Conservation (phyloP, 805 yeast genomes). For the Metschnikowia reukaufii region DNA sequence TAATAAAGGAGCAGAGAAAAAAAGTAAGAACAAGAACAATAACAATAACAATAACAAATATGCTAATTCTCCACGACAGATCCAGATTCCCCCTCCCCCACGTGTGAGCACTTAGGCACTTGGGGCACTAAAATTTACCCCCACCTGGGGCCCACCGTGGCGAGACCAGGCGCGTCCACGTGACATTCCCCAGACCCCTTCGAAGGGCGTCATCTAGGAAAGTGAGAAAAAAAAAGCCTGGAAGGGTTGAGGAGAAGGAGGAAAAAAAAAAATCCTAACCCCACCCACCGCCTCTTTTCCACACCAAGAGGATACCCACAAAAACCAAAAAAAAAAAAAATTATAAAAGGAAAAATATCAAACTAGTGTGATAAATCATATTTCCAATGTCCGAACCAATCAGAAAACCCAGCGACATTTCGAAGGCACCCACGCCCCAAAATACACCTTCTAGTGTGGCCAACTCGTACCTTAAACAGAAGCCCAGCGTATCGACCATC, state of each 20-base stretch:
- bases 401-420: slow-evolving; percentile 71
- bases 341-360: not conserved
- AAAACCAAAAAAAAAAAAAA: not conserved
- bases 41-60: no score
- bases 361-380: no score
- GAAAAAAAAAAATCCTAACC: no score
- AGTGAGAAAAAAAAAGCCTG: slow-evolving; percentile 8
- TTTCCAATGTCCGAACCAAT: slow-evolving; percentile 79
- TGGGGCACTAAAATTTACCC: no score
- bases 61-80: no score
- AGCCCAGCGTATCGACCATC: slow-evolving; percentile 62
- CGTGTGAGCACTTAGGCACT: no score
- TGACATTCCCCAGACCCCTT: slow-evolving; percentile 9
- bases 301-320: not conserved
- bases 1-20: no score
- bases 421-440: slow-evolving; percentile 97
- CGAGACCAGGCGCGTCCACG: slow-evolving; percentile 11
- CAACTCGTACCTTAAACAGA: slow-evolving; percentile 65
- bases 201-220: slow-evolving; percentile 6
- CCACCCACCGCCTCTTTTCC: not conserved
- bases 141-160: no score
- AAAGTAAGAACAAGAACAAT: no score
- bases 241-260: not conserved
- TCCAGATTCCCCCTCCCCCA: no score
- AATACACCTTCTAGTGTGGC: slow-evolving; percentile 93